phyloP scores from a whole-genome alignment of 352 stramenopile genomes.

The Phytophthora ohioensis region DNA sequence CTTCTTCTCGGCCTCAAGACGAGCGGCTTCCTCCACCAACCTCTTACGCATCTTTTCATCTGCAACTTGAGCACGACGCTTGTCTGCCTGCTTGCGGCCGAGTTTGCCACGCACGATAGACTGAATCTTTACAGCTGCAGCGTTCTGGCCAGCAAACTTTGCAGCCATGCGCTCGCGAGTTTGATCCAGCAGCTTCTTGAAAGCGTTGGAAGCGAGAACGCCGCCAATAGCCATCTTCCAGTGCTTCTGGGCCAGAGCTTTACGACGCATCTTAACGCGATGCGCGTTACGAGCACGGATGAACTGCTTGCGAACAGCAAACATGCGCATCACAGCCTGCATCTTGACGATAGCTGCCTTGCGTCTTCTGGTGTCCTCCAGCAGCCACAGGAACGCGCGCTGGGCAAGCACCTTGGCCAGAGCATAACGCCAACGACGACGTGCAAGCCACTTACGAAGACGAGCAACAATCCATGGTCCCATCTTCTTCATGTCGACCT shows the following conservation, averaged over 20 bases:
- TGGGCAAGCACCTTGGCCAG: conserved; percentile 87
- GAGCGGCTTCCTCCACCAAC: conserved; percentile 76
- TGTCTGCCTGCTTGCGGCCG: conserved; percentile 75
- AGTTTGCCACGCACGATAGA: conserved; percentile 86
- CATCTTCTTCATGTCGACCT: conserved; percentile 93
- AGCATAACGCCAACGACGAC: conserved; percentile 86
- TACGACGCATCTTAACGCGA: conserved; percentile 70
- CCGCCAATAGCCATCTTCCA: conserved; percentile 76
- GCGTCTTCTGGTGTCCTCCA: conserved; percentile 77
- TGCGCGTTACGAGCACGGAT: conserved; percentile 71
- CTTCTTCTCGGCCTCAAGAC: conserved; percentile 68
- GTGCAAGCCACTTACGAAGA: conserved; percentile 86
- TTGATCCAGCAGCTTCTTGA: conserved; percentile 66
- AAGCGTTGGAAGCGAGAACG: conserved; percentile 72
- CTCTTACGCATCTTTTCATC: conserved; percentile 86
- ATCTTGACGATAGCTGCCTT: conserved; percentile 85
- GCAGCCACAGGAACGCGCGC: conserved; percentile 82
- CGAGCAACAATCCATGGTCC: conserved; percentile 86
- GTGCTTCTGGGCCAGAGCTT: conserved; percentile 75
- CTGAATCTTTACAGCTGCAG: conserved; percentile 78
- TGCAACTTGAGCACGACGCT: conserved; percentile 67
- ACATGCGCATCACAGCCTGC: conserved; percentile 89
- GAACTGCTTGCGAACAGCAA: conserved; percentile 86
- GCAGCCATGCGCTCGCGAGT: conserved; percentile 58
- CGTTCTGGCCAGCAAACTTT: conserved; percentile 53